Evolutionary conservation across 2,329 filamentous ascomycete species (phyloP).

Genomic region (Pseudogymnoascus sp.): DNA sequence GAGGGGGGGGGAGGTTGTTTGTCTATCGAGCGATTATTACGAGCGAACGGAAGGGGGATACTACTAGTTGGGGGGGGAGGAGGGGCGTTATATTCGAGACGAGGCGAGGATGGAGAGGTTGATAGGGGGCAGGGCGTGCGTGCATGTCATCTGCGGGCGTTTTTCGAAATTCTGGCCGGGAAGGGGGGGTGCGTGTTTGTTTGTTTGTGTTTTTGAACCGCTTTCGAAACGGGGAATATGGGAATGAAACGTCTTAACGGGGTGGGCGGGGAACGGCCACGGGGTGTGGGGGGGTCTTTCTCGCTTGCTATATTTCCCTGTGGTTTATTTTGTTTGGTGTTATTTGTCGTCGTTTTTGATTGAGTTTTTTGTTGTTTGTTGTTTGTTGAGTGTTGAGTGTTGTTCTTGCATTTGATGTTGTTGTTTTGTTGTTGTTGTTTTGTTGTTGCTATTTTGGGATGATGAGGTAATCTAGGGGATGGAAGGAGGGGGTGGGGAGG

Average conservation of each 20-base stretch:
- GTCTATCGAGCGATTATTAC: too few species aligned
- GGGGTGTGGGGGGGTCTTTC: not conserved
- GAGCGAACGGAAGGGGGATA: too few species aligned
- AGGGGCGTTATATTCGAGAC: too few species aligned
- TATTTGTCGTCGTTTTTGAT: not conserved
- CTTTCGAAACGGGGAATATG: too few species aligned
- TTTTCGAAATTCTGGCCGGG: not conserved
- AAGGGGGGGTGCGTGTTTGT: too few species aligned
- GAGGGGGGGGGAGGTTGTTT: too few species aligned
- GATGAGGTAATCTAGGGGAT: not conserved
- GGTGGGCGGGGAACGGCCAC: not conserved
- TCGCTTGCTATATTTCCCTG: not conserved
- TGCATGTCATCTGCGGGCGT: not conserved
- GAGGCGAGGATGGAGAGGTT: too few species aligned
- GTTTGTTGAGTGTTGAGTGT: not conserved
- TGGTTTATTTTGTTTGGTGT: not conserved
- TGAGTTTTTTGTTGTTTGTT: not conserved
- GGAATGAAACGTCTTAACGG: too few species aligned
- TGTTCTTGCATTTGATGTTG: not conserved
- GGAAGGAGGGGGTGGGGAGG: too few species aligned
- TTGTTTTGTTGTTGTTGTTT: too few species aligned
- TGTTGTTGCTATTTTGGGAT: not conserved
- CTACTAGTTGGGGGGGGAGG: too few species aligned
- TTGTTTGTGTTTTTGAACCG: too few species aligned
- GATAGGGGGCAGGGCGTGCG: not conserved